Conservation (phyloP, 2,329 filamentous ascomycete genomes). For the Fusarium sp. region DNA sequence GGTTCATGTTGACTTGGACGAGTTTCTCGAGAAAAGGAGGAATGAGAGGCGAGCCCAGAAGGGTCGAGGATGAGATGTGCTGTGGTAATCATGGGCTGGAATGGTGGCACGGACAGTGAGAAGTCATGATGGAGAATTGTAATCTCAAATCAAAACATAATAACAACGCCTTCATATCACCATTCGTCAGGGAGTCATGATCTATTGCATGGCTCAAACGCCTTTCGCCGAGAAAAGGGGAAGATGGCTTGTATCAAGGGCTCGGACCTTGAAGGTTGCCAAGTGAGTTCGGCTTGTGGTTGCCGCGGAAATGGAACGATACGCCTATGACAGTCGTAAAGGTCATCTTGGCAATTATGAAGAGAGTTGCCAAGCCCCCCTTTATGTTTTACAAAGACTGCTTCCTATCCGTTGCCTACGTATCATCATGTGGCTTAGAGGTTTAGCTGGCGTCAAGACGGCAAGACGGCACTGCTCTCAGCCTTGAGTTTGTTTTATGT, state of each 20-base stretch:
- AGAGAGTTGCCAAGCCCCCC: background rate
- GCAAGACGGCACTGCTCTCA: background rate
- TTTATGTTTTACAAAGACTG: background rate
- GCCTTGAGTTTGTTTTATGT: background rate
- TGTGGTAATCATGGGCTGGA: background rate
- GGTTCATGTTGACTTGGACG: conserved; percentile 64
- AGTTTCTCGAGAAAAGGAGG: conserved; percentile 55
- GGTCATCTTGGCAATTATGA: background rate
- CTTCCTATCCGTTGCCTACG: background rate
- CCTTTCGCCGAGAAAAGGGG: background rate
- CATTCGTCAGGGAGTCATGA: background rate
- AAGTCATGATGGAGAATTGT: background rate
- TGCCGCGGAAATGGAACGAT: background rate
- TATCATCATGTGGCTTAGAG: background rate
- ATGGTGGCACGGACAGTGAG: background rate
- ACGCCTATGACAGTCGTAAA: background rate
- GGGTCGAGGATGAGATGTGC: background rate
- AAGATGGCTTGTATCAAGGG: background rate
- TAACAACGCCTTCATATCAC: background rate
- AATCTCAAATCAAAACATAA: background rate
- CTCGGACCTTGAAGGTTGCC: background rate
- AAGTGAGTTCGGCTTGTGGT: background rate
- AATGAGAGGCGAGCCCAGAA: conserved; percentile 23
- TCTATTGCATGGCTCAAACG: background rate
- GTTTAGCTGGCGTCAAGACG: background rate